Percentiles rank a stretch among this genome's conserved stretches.
Evolutionary conservation across 169 alveolate species (phyloP).

Genomic region (Plasmodium blacklocki): DNA sequence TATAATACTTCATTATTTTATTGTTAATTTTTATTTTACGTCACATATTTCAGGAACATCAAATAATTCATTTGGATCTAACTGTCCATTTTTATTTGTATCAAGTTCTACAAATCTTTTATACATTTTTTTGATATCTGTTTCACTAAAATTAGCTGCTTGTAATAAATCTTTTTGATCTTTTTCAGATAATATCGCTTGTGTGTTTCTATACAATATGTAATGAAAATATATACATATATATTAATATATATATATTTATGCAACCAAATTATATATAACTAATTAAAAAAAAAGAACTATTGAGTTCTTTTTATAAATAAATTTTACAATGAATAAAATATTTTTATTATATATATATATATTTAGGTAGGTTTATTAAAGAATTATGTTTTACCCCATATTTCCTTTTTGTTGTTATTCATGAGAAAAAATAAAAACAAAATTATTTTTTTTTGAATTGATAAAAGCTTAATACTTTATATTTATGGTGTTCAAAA

Average conservation of each 20-base stretch:
- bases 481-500: too few relatives aligned
- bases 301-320: too few relatives aligned
- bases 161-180: constrained; percentile 87
- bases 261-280: neutral
- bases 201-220: constrained; percentile 42
- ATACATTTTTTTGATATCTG: constrained; percentile 94
- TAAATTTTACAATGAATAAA: too few relatives aligned
- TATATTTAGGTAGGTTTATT: neutral
- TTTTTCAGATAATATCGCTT: constrained; percentile 77
- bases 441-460: too few relatives aligned
- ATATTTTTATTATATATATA: constrained; percentile 10
- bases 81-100: constrained; percentile 93
- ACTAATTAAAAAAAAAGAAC: too few relatives aligned
- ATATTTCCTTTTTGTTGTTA: constrained; percentile 12
- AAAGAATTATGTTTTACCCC: constrained; percentile 21
- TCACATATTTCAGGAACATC: constrained; percentile 96
- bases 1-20: neutral
- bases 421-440: constrained; percentile 11
- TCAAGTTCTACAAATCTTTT: constrained; percentile 93
- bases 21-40: constrained; percentile 57
- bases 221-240: constrained; percentile 10
- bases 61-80: constrained; percentile 96
- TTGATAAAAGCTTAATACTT: too few relatives aligned
- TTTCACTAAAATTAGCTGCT: constrained; percentile 92
- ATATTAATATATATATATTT: neutral